phyloP scores from a whole-genome alignment of 495 filamentous ascomycete genomes.

The Xylaria curta region DNA sequence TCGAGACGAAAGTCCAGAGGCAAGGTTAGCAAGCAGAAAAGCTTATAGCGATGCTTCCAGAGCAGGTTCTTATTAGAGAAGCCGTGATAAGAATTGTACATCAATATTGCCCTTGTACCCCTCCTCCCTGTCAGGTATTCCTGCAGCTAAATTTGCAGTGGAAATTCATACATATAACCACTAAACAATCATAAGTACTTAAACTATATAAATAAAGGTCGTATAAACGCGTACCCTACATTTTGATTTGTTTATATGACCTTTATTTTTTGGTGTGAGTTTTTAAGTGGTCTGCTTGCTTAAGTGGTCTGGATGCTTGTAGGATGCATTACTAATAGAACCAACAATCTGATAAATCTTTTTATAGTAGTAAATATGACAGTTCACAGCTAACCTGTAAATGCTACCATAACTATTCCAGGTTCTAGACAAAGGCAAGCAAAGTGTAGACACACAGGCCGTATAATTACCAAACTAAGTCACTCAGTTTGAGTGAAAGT shows the following conservation, averaged over 20 bases:
- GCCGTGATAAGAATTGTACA: slow-evolving; percentile 14
- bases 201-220: too few relatives aligned
- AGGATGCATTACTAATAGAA: too few relatives aligned
- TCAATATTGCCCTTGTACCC: too few relatives aligned
- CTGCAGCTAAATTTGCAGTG: too few relatives aligned
- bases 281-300: too few relatives aligned
- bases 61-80: neutral
- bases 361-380: neutral
- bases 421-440: neutral
- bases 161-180: too few relatives aligned
- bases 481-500: neutral
- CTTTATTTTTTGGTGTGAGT: too few relatives aligned
- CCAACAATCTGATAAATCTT: neutral
- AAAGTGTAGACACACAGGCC: neutral
- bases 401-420: neutral
- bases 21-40: neutral
- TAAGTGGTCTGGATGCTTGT: too few relatives aligned
- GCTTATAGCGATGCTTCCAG: neutral
- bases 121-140: too few relatives aligned
- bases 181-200: too few relatives aligned
- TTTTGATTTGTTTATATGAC: too few relatives aligned
- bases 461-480: neutral
- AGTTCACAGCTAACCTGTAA: neutral
- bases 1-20: neutral
- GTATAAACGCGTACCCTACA: too few relatives aligned